Conservation (phyloP, 495 filamentous ascomycete genomes). For the Aspergillus kassunensis region DNA sequence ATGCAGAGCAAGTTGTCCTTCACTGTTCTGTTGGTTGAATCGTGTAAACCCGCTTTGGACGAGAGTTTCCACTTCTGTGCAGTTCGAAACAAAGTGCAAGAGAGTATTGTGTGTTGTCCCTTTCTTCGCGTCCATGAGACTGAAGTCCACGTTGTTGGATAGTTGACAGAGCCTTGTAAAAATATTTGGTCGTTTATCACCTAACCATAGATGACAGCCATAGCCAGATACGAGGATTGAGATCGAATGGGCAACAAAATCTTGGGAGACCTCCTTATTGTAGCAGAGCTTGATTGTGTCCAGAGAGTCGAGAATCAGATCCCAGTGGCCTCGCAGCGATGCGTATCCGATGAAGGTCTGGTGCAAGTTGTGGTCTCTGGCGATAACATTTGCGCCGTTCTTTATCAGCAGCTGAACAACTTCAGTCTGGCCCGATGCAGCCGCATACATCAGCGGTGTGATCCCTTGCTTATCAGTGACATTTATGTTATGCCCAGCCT, state of each 20-base stretch:
- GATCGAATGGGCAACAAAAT: neutral
- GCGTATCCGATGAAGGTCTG: neutral
- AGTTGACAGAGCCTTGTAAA: neutral
- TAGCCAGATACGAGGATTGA: neutral
- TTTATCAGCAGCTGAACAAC: neutral
- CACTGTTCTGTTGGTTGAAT: neutral
- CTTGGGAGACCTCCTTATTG: neutral
- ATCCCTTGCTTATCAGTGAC: neutral
- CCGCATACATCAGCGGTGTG: slow-evolving; percentile 2
- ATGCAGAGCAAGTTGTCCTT: neutral
- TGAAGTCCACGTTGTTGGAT: neutral
- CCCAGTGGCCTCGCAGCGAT: neutral
- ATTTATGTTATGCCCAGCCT: neutral
- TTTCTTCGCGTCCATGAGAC: neutral
- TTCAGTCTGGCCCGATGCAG: neutral
- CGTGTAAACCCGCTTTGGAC: neutral
- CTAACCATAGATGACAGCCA: too few species aligned
- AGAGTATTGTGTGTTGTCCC: neutral
- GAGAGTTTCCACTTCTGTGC: neutral
- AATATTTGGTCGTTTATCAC: neutral
- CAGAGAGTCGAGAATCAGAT: neutral
- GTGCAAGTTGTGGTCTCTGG: neutral
- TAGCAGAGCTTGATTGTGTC: neutral
- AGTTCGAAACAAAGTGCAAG: neutral
- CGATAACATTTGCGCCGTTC: neutral